Conservation (phyloP, 768 basidiomycete genomes). For the Suillus weaverae region DNA sequence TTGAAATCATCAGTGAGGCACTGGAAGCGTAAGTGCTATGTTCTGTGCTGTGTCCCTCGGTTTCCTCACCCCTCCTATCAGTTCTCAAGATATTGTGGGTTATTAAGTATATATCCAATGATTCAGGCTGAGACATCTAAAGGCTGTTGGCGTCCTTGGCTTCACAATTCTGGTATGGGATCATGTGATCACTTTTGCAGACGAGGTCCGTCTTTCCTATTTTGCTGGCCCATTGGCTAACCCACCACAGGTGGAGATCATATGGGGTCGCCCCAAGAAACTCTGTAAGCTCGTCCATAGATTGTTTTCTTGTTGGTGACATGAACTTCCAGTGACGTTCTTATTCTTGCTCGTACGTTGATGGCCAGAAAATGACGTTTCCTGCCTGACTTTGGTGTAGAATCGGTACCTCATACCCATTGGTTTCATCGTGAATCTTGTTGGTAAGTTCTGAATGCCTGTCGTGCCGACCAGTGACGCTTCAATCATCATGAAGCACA, state of each 20-base stretch:
- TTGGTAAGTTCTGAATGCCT: slow-evolving; percentile 22
- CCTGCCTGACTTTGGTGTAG: slow-evolving; percentile 34
- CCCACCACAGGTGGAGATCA: slow-evolving; percentile 31
- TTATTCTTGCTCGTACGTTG: slow-evolving; percentile 39
- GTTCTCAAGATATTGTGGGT: neutral
- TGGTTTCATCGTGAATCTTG: slow-evolving; percentile 58
- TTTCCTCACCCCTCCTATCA: neutral
- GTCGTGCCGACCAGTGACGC: neutral
- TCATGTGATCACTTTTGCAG: slow-evolving; percentile 38
- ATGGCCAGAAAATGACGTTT: neutral
- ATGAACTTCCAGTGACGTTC: slow-evolving; percentile 26
- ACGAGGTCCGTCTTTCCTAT: slow-evolving; percentile 31
- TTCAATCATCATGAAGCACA: slow-evolving; percentile 13
- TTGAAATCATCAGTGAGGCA: neutral
- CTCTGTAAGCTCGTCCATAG: slow-evolving; percentile 27
- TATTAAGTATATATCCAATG: neutral
- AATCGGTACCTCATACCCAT: slow-evolving; percentile 66
- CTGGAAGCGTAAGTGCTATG: neutral
- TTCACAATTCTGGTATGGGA: slow-evolving; percentile 54
- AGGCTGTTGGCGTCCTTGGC: slow-evolving; percentile 55
- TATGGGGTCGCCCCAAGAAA: slow-evolving; percentile 39
- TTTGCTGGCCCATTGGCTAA: neutral
- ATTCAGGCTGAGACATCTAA: neutral
- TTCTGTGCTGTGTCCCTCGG: neutral
- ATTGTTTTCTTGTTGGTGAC: neutral